phyloP scores from a whole-genome alignment of 2,329 filamentous ascomycete genomes.

The Orbilia quercus region DNA sequence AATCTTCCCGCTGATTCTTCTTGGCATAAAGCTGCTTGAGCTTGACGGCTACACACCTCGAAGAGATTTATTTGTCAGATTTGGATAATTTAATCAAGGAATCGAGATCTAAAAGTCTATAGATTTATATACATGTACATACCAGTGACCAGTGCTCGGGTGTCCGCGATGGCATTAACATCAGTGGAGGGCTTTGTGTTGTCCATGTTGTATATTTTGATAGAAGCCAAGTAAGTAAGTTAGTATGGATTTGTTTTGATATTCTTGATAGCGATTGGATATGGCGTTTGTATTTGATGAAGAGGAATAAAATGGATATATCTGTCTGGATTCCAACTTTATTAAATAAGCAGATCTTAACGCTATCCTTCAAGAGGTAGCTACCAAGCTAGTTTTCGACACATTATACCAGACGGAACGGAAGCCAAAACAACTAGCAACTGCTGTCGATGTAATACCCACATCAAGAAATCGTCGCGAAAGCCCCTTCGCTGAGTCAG shows the following conservation, averaged over 20 bases:
- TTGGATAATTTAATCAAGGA: background rate
- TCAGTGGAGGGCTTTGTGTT: conserved; percentile 31
- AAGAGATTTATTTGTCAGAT: background rate
- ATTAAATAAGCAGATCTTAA: conserved; percentile 13
- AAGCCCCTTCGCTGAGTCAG: conserved; percentile 23
- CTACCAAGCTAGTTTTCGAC: too few relatives aligned
- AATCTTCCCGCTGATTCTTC: conserved; percentile 25
- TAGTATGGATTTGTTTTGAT: too few relatives aligned
- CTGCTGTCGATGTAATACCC: background rate
- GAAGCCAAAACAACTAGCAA: conserved; percentile 3
- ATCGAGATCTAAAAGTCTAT: too few relatives aligned
- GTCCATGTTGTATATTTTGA: conserved; percentile 37
- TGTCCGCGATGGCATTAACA: conserved; percentile 49
- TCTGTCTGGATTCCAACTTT: background rate
- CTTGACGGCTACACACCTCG: conserved; percentile 34
- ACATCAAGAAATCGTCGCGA: conserved; percentile 11
- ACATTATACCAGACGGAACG: background rate
- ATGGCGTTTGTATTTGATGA: too few relatives aligned
- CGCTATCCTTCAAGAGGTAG: background rate
- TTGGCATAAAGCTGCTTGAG: conserved; percentile 38
- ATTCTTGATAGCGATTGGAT: too few relatives aligned
- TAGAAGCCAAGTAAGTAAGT: background rate
- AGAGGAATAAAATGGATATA: background rate
- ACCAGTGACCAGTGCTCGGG: conserved; percentile 51
- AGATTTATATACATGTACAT: background rate